These are phyloP conservation scores for Leccinum broughii DNA, from an alignment of 768 basidiomycete species.

Conservation along the genomic window DNA sequence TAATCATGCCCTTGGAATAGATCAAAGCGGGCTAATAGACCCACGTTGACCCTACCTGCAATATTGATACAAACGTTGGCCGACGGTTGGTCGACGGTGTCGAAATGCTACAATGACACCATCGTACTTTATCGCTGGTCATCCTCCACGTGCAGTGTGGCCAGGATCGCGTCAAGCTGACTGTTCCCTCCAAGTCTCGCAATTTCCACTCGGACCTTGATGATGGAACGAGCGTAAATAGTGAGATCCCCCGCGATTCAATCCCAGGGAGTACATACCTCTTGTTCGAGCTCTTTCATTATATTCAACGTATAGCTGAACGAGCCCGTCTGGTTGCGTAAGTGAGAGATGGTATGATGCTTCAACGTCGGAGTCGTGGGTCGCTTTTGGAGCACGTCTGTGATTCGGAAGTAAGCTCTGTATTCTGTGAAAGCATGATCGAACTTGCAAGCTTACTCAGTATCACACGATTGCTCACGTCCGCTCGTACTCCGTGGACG, in stretches of 20 bases:
- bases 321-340: conserved; percentile 72
- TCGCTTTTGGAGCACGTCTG: conserved; percentile 91
- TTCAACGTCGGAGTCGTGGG: conserved; percentile 85
- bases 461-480: conserved; percentile 74
- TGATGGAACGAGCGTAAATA: background rate
- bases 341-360: conserved; percentile 75
- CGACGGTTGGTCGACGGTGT: background rate
- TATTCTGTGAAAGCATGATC: background rate
- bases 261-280: conserved; percentile 34
- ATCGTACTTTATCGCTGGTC: conserved; percentile 3
- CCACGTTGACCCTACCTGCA: background rate
- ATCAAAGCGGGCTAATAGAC: background rate
- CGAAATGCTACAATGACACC: background rate
- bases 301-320: conserved; percentile 84
- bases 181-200: conserved; percentile 73
- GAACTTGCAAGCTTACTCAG: conserved; percentile 59
- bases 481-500: conserved; percentile 77
- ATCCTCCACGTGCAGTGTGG: conserved; percentile 46
- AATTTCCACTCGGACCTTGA: conserved; percentile 61
- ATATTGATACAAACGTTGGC: background rate
- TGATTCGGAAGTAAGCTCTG: background rate
- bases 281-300: conserved; percentile 61
- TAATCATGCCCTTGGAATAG: too few species aligned
- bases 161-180: conserved; percentile 58
- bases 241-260: background rate